A percentile compares a stretch with the other conserved stretches of the same genome.
Evolutionary conservation across 345 rosid genomes (phyloP).

Genomic region (Arabidopsis suecica): DNA sequence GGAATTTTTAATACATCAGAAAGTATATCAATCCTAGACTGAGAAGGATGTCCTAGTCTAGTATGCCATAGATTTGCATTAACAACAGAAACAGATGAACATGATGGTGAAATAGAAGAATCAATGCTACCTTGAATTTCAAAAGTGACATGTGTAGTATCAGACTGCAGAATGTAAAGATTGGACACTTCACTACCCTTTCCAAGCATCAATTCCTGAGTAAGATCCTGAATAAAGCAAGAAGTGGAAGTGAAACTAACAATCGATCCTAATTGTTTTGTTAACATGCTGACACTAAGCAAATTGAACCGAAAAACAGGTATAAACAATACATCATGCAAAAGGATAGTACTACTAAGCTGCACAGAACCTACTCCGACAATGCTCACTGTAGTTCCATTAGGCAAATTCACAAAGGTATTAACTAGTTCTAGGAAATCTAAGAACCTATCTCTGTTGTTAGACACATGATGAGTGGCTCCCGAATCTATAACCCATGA

Average conservation of each 20-base stretch:
- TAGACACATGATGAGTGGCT: not conserved
- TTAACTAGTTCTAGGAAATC: not conserved
- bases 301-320: not conserved
- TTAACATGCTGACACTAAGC: not conserved
- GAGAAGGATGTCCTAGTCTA: not conserved
- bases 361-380: not conserved
- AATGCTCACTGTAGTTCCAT: not conserved
- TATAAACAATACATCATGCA: not conserved
- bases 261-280: rapidly evolving
- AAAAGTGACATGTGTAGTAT: rapidly evolving
- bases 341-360: not conserved
- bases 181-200: not conserved
- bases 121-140: not conserved
- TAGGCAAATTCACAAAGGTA: not conserved
- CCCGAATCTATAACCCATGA: not conserved
- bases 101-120: not conserved
- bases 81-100: too few relatives aligned
- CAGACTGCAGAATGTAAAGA: not conserved
- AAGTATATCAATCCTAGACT: not conserved
- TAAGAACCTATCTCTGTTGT: not conserved
- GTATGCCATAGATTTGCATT: not conserved
- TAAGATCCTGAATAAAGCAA: not conserved
- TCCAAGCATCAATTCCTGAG: not conserved
- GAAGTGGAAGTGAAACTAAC: not conserved
- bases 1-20: not conserved